phyloP scores from a whole-genome alignment of 2,329 filamentous ascomycete species.

The Stromatinia cepivora region DNA sequence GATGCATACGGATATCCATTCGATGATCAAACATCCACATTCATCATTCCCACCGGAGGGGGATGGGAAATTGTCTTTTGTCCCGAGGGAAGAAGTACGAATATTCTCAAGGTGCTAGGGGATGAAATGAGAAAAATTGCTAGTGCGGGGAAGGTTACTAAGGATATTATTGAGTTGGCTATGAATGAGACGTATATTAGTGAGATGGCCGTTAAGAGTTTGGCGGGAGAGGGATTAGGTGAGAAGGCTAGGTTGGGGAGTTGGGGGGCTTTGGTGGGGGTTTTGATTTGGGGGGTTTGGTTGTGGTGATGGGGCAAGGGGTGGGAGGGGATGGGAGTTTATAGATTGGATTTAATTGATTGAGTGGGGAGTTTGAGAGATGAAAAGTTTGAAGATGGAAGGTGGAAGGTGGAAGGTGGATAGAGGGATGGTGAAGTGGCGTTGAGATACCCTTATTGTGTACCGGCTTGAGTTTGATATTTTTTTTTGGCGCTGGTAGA shows the following conservation, averaged over 20 bases:
- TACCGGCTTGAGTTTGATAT: background rate
- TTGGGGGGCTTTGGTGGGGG: slow-evolving; percentile 36
- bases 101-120: slow-evolving; percentile 56
- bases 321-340: too few relatives aligned
- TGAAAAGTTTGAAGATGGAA: background rate
- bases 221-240: slow-evolving; percentile 25
- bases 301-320: slow-evolving; percentile 23
- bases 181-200: slow-evolving; percentile 42
- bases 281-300: slow-evolving; percentile 36
- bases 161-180: slow-evolving; percentile 40
- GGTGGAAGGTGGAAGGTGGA: background rate
- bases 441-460: slow-evolving; percentile 19
- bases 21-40: slow-evolving; percentile 59
- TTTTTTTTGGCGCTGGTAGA: background rate
- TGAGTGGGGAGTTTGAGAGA: background rate
- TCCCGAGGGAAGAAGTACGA: slow-evolving; percentile 60
- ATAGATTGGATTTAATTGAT: slow-evolving; percentile 11
- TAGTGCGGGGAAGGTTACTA: slow-evolving; percentile 44
- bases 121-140: slow-evolving; percentile 52
- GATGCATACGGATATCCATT: slow-evolving; percentile 81
- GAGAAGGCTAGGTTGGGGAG: slow-evolving; percentile 27
- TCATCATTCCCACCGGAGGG: slow-evolving; percentile 64
- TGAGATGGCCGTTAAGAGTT: slow-evolving; percentile 26
- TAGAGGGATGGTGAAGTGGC: background rate
- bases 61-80: slow-evolving; percentile 81